These are phyloP conservation scores for Benincasa hispida DNA, from an alignment of 306 rosid species.

Conservation along the genomic window DNA sequence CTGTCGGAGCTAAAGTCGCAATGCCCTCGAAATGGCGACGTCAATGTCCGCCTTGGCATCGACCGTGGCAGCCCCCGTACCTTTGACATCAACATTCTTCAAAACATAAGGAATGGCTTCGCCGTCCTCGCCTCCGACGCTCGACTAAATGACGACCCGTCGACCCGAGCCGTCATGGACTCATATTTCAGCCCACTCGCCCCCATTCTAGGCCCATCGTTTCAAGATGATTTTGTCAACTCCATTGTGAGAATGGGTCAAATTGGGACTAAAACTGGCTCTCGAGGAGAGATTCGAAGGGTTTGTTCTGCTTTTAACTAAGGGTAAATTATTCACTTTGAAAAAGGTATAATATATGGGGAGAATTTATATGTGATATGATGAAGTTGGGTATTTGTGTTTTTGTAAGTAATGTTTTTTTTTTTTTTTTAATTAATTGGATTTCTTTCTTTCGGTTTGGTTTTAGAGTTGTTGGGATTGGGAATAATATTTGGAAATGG, in stretches of 20 bases:
- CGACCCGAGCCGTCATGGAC: slow-evolving; percentile 33
- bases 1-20: slow-evolving; percentile 23
- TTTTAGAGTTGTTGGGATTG: neutral
- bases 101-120: slow-evolving; percentile 54
- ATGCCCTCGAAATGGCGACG: slow-evolving; percentile 53
- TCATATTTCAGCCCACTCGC: slow-evolving; percentile 31
- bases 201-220: slow-evolving; percentile 44
- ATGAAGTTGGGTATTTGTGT: neutral
- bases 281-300: slow-evolving; percentile 41
- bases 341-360: neutral
- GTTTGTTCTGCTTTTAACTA: slow-evolving; percentile 30
- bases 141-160: slow-evolving; percentile 38
- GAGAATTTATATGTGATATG: neutral
- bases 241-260: slow-evolving; percentile 68
- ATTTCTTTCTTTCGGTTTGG: neutral
- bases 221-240: slow-evolving; percentile 41
- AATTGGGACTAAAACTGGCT: slow-evolving; percentile 65
- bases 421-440: neutral
- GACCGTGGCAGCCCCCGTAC: slow-evolving; percentile 35
- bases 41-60: slow-evolving; percentile 32
- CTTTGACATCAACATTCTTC: slow-evolving; percentile 46
- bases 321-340: neutral
- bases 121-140: slow-evolving; percentile 85
- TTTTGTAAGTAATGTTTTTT: neutral
- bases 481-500: neutral